phyloP scores from a whole-genome alignment of 2,329 filamentous ascomycete genomes.

The Aspergillus texensis region DNA sequence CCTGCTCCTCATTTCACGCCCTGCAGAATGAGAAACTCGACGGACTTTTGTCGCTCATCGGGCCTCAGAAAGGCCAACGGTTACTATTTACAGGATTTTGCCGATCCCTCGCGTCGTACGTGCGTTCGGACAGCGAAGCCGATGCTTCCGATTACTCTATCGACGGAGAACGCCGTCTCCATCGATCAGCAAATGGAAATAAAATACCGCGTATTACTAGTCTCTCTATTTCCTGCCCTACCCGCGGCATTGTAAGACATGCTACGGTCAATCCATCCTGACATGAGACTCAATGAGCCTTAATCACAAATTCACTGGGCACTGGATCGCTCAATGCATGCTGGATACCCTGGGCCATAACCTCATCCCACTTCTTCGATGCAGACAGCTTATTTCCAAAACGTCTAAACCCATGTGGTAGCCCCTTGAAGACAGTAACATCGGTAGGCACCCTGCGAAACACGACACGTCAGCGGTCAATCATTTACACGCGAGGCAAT shows the following conservation, averaged over 20 bases:
- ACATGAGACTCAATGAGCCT: not conserved
- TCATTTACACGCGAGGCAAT: not conserved
- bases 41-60: not conserved
- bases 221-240: not conserved
- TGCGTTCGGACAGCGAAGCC: not conserved
- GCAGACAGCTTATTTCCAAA: slow-evolving; percentile 30
- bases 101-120: not conserved
- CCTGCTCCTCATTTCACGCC: not conserved
- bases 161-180: not conserved
- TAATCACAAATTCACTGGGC: not conserved
- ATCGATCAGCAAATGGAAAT: not conserved
- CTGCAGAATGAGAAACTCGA: not conserved
- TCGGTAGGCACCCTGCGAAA: slow-evolving; percentile 51
- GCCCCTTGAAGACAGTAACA: slow-evolving; percentile 52
- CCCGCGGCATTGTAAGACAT: not conserved
- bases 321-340: slow-evolving; percentile 30
- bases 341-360: slow-evolving; percentile 32
- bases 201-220: not conserved
- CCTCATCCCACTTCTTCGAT: slow-evolving; percentile 33
- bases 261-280: not conserved
- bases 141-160: not conserved
- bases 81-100: slow-evolving; percentile 1
- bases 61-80: not conserved
- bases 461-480: not conserved
- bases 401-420: slow-evolving; percentile 56